Conservation (phyloP, 345 rosid species). For the Anastatica hierochuntica region DNA sequence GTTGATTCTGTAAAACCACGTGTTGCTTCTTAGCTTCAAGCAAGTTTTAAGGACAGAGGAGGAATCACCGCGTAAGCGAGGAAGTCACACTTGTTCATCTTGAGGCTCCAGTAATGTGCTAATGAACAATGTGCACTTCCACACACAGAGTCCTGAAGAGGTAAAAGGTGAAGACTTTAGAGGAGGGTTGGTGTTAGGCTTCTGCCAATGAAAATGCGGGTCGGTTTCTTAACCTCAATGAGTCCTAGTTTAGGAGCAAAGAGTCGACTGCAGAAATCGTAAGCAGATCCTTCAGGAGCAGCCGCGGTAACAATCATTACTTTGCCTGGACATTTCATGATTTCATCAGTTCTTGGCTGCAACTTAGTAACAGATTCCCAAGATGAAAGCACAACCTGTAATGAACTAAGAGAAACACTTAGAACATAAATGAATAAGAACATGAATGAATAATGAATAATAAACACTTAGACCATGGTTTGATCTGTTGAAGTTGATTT, state of each 20-base stretch:
- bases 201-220: neutral
- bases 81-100: conserved; percentile 46
- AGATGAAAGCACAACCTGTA: conserved; percentile 39
- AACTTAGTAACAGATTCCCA: conserved; percentile 40
- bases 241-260: conserved; percentile 24
- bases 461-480: too few relatives aligned
- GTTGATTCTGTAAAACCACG: too few relatives aligned
- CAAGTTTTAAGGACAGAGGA: neutral
- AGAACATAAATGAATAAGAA: too few relatives aligned
- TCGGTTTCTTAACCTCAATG: neutral
- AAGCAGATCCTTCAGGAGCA: conserved; percentile 33
- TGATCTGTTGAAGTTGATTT: conserved; percentile 27
- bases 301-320: conserved; percentile 45
- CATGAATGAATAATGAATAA: too few relatives aligned
- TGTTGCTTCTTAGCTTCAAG: neutral
- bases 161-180: neutral
- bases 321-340: conserved; percentile 39
- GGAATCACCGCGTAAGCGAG: conserved; percentile 41
- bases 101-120: conserved; percentile 56
- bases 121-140: conserved; percentile 68
- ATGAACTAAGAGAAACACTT: neutral
- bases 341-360: conserved; percentile 40
- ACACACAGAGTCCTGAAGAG: conserved; percentile 49
- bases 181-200: neutral
- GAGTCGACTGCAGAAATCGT: conserved; percentile 10